A percentile compares a stretch with the other conserved stretches of the same genome.
Conservation (phyloP, 2,329 filamentous ascomycete species). For the Mycogone perniciosa region DNA sequence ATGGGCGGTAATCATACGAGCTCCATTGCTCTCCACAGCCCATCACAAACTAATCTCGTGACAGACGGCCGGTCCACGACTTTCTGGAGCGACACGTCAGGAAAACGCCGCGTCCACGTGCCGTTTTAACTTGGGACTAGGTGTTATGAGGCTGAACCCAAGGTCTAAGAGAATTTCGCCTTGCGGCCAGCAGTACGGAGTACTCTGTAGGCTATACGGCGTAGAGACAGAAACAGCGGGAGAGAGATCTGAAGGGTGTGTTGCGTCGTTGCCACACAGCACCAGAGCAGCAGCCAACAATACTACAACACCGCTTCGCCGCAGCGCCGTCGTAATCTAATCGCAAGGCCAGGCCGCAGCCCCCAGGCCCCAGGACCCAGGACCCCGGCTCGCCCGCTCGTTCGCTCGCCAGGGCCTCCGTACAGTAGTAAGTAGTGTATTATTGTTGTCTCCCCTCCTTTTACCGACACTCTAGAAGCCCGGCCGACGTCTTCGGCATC, state of each 20-base stretch:
- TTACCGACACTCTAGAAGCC: neutral
- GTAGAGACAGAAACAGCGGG: too few relatives aligned
- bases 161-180: neutral
- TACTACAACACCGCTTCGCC: neutral
- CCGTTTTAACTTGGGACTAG: neutral
- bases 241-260: too few relatives aligned
- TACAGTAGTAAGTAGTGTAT: neutral
- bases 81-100: neutral
- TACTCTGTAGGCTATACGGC: too few relatives aligned
- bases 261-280: too few relatives aligned
- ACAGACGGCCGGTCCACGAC: too few relatives aligned
- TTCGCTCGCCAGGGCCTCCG: too few relatives aligned
- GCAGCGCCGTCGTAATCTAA: neutral
- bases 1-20: neutral
- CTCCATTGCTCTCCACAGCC: neutral
- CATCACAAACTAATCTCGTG: too few relatives aligned
- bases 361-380: too few relatives aligned
- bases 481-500: neutral
- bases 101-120: neutral
- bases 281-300: too few relatives aligned
- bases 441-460: neutral
- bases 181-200: too few relatives aligned
- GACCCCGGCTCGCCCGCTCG: too few relatives aligned
- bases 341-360: too few relatives aligned
- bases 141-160: neutral